A percentile compares a stretch with the other conserved stretches of the same genome.
phyloP scores from a whole-genome alignment of 345 rosid genomes.

The Stellera chamaejasme region DNA sequence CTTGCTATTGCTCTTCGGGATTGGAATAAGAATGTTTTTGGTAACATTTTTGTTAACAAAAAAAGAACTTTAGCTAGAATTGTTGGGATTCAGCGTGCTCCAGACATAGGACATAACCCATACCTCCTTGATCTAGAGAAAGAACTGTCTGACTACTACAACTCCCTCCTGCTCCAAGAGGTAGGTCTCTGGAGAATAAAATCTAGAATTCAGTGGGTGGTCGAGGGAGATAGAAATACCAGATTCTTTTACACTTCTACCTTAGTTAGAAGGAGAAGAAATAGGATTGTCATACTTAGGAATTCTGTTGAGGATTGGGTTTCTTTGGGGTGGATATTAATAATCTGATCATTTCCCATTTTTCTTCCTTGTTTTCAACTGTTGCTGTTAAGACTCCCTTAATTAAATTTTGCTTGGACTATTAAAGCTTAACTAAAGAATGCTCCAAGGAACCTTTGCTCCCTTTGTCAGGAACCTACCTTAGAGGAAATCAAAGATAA shows the following conservation, averaged over 20 bases:
- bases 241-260: neutral
- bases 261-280: neutral
- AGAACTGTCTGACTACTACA: neutral
- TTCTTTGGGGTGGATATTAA: too few relatives aligned
- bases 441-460: neutral
- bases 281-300: neutral
- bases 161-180: neutral
- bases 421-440: neutral
- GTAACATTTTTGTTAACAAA: neutral
- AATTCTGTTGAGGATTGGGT: neutral
- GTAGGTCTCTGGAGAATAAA: neutral
- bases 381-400: too few relatives aligned
- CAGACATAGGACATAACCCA: neutral
- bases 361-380: neutral
- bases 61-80: neutral
- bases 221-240: neutral
- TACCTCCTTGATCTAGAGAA: neutral
- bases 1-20: too few relatives aligned
- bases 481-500: neutral
- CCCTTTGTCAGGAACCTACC: neutral
- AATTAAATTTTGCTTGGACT: neutral
- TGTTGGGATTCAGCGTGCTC: neutral
- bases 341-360: neutral
- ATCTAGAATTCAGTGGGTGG: neutral
- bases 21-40: neutral